A percentile compares a stretch with the other conserved stretches of the same genome.
phyloP scores from a whole-genome alignment of 2,329 filamentous ascomycete genomes.

The Fusarium verrucosum region DNA sequence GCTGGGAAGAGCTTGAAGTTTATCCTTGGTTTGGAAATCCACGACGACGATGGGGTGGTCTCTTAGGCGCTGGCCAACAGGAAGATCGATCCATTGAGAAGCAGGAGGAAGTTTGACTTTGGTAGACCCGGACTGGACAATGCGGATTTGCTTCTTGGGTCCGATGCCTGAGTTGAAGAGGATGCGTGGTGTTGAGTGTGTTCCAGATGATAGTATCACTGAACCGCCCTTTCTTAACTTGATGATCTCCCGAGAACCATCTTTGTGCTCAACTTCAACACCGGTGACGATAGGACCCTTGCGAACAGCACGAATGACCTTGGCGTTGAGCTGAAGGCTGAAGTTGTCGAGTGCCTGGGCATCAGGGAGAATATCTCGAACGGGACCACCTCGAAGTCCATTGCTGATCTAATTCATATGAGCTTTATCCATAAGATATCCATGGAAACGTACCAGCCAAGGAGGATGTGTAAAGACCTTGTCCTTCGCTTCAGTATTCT shows the following conservation, averaged over 20 bases:
- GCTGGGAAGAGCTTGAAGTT: conserved; percentile 28
- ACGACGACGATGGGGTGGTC: conserved; percentile 58
- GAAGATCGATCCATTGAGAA: conserved; percentile 65
- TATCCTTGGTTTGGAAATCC: conserved; percentile 43
- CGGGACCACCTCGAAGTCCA: conserved; percentile 72
- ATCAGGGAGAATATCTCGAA: conserved; percentile 73
- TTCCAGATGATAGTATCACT: conserved; percentile 72
- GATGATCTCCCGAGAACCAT: conserved; percentile 64
- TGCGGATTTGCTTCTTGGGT: conserved; percentile 64
- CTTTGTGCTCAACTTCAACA: conserved; percentile 68
- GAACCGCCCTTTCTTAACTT: conserved; percentile 69
- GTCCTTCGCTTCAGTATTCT: conserved; percentile 69
- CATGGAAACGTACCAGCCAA: conserved; percentile 55
- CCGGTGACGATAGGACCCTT: conserved; percentile 68
- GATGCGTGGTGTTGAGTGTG: conserved; percentile 73
- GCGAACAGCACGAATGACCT: conserved; percentile 72
- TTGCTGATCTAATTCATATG: conserved; percentile 61
- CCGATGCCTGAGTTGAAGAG: conserved; percentile 70
- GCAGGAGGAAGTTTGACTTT: conserved; percentile 60
- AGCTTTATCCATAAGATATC: neutral
- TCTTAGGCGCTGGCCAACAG: conserved; percentile 65
- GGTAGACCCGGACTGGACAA: conserved; percentile 57
- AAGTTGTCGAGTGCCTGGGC: conserved; percentile 70
- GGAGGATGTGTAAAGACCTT: conserved; percentile 70
- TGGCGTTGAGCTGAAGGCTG: conserved; percentile 69